Evolutionary conservation across 768 basidiomycete genomes (phyloP).

Genomic region (Pulveroboletus sp.): DNA sequence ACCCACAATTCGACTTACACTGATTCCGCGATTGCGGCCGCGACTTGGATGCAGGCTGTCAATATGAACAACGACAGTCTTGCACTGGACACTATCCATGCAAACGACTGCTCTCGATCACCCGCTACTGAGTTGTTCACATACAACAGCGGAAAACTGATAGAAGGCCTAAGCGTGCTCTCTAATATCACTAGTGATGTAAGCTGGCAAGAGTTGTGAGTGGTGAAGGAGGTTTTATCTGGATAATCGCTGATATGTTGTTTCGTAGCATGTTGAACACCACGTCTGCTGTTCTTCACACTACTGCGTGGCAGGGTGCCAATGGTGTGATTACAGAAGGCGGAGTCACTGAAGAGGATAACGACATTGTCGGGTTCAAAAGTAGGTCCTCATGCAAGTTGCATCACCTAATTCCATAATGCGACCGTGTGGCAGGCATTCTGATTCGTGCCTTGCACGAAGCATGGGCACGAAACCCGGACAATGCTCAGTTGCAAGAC

Average conservation of each 20-base stretch:
- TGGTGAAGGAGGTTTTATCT: not conserved
- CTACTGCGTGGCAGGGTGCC: constrained; percentile 42
- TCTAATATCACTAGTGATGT: constrained; percentile 39
- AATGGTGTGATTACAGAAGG: constrained; percentile 55
- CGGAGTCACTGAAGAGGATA: constrained; percentile 35
- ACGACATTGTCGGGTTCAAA: constrained; percentile 52
- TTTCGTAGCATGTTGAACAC: constrained; percentile 34
- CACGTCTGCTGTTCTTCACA: constrained; percentile 41
- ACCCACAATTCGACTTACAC: constrained; percentile 44
- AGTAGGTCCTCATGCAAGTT: constrained; percentile 25
- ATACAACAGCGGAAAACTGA: constrained; percentile 51
- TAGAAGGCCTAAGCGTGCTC: constrained; percentile 49
- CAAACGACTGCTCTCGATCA: constrained; percentile 43
- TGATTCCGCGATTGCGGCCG: constrained; percentile 43
- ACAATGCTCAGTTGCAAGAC: constrained; percentile 36
- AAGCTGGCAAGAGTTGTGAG: constrained; percentile 42
- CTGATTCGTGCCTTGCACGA: constrained; percentile 48
- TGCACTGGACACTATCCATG: constrained; percentile 47
- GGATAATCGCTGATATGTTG: not conserved
- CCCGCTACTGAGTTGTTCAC: constrained; percentile 47
- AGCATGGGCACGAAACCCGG: constrained; percentile 38
- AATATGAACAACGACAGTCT: constrained; percentile 42
- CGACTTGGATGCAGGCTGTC: constrained; percentile 45
- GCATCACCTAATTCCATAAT: not conserved
- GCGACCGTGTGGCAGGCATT: constrained; percentile 27